phyloP scores from a whole-genome alignment of 192 early-diverging fungal species.

The Coemansia sp. region DNA sequence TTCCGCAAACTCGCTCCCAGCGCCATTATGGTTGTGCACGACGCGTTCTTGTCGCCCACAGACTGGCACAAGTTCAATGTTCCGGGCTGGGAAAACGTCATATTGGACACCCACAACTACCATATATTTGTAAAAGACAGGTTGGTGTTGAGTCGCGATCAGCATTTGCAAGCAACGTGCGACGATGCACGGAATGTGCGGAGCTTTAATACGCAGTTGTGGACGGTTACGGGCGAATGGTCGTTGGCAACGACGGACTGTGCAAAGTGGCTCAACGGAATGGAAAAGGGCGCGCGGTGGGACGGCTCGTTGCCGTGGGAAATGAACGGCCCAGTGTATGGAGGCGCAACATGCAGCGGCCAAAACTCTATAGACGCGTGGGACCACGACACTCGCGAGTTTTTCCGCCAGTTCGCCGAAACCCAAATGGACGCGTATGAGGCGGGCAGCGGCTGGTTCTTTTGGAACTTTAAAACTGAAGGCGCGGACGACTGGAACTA shows the following conservation, averaged over 20 bases:
- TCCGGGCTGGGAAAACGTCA: conserved; percentile 46
- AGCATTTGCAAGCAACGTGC: conserved; percentile 40
- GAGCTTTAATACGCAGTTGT: conserved; percentile 33
- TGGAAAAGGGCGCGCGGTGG: conserved; percentile 59
- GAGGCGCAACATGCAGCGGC: conserved; percentile 56
- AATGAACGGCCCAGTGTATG: conserved; percentile 45
- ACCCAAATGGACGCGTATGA: conserved; percentile 72
- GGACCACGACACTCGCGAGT: conserved; percentile 52
- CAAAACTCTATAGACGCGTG: conserved; percentile 50
- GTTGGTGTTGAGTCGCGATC: conserved; percentile 22
- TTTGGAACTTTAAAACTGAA: conserved; percentile 77
- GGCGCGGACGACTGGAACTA: conserved; percentile 72
- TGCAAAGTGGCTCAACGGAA: conserved; percentile 69
- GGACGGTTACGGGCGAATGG: conserved; percentile 73
- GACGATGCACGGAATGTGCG: conserved; percentile 38
- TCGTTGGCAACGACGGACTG: conserved; percentile 73
- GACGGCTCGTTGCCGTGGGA: conserved; percentile 60
- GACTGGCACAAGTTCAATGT: conserved; percentile 43
- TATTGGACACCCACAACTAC: conserved; percentile 57
- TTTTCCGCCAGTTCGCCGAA: conserved; percentile 59
- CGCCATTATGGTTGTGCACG: conserved; percentile 46
- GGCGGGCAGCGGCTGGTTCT: conserved; percentile 68
- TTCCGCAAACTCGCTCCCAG: conserved; percentile 42
- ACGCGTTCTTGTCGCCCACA: conserved; percentile 45
- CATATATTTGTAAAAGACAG: conserved; percentile 53